These are phyloP conservation scores for Lagerstroemia fauriei DNA, from an alignment of 441 rosid species.

Conservation along the genomic window DNA sequence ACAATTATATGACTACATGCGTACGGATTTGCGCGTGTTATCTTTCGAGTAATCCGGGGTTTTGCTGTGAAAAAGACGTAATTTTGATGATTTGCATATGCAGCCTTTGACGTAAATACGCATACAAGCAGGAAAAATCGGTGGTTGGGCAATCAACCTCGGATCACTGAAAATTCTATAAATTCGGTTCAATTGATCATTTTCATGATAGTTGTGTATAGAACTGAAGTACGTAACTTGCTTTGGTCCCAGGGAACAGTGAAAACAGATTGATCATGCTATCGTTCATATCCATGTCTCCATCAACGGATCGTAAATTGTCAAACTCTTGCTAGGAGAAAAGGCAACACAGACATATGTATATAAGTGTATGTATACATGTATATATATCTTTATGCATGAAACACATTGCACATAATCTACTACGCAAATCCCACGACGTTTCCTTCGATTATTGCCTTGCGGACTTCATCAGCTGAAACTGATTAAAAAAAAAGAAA, in stretches of 20 bases:
- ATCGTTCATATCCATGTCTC: not conserved
- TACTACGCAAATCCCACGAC: not conserved
- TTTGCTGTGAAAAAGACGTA: no score
- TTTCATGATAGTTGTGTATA: not conserved
- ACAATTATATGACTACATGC: no score
- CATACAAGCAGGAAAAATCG: no score
- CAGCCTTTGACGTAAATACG: no score
- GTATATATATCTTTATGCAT: not conserved
- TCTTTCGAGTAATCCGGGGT: no score
- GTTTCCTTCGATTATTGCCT: not conserved
- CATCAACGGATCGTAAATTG: not conserved
- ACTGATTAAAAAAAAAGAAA: not conserved
- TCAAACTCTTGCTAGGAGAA: not conserved
- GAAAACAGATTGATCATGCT: not conserved
- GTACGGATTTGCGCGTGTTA: no score
- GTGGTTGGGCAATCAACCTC: no score
- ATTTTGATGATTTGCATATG: no score
- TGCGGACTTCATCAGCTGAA: not conserved
- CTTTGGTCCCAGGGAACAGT: not conserved
- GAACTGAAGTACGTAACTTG: not conserved
- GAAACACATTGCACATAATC: not conserved
- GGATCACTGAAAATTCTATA: no score
- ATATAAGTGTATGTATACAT: no score
- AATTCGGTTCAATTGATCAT: no score
- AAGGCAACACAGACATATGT: not conserved